These are phyloP conservation scores for Aspergillus caelatus DNA, from an alignment of 2,329 filamentous ascomycete species.

Conservation along the genomic window DNA sequence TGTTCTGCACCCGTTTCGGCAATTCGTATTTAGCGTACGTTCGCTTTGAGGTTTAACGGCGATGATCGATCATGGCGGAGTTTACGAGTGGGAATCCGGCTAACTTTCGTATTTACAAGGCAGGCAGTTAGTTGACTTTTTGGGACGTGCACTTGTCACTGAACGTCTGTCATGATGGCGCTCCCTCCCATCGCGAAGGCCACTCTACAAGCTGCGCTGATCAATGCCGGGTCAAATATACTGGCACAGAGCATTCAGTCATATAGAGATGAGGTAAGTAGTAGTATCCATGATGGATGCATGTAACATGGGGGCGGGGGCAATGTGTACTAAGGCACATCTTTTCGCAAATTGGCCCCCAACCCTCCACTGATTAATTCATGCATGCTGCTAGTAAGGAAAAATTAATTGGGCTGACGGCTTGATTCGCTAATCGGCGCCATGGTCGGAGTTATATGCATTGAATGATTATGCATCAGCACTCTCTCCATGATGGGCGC, in stretches of 20 bases:
- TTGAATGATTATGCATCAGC: neutral
- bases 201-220: constrained; percentile 55
- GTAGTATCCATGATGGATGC: neutral
- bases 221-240: constrained; percentile 59
- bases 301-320: neutral
- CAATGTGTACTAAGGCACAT: neutral
- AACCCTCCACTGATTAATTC: neutral
- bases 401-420: neutral
- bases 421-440: neutral
- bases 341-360: neutral
- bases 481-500: neutral
- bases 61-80: neutral
- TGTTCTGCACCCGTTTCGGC: neutral
- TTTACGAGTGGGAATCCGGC: neutral
- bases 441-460: constrained; percentile 1
- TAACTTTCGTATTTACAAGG: neutral
- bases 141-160: neutral
- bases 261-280: constrained; percentile 47
- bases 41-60: neutral
- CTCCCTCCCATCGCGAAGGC: constrained; percentile 55
- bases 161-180: constrained; percentile 21
- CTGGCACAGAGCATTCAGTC: constrained; percentile 58
- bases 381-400: neutral
- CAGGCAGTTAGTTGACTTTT: neutral
- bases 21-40: neutral